Evolutionary conservation across 2,329 filamentous ascomycete genomes (phyloP).

Genomic region (Apiospora rasikravindrae): DNA sequence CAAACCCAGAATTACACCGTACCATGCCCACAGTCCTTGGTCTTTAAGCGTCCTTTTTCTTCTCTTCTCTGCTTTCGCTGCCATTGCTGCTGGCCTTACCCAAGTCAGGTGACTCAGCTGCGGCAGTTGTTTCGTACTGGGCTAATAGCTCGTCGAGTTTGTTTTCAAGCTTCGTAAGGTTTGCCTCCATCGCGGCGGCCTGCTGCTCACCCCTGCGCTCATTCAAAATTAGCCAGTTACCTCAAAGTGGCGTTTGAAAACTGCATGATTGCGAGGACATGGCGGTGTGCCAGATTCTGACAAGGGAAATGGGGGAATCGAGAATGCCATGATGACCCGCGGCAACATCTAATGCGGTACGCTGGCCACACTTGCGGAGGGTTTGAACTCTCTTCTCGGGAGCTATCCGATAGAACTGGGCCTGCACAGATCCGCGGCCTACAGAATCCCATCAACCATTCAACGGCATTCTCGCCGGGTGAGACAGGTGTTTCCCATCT

Average conservation of each 20-base stretch:
- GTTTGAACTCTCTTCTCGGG: not conserved
- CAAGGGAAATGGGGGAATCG: not conserved
- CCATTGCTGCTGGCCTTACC: not conserved
- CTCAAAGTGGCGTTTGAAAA: not conserved
- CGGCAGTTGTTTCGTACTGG: constrained; percentile 31
- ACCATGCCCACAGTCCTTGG: not conserved
- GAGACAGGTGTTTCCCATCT: not conserved
- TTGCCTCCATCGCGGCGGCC: constrained; percentile 39
- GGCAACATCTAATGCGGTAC: not conserved
- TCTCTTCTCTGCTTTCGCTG: constrained; percentile 21
- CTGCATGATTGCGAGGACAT: not conserved
- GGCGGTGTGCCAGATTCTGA: not conserved
- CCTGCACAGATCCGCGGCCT: not conserved
- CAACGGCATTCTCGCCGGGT: not conserved
- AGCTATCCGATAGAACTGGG: not conserved
- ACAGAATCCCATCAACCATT: not conserved
- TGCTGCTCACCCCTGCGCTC: constrained; percentile 39
- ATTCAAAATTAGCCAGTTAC: not conserved
- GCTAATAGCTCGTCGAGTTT: constrained; percentile 41
- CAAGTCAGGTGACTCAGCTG: constrained; percentile 5
- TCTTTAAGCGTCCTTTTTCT: constrained; percentile 22
- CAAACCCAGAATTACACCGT: not conserved
- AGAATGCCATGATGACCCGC: constrained; percentile 1
- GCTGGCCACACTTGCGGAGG: not conserved
- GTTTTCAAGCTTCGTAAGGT: constrained; percentile 37